Conservation (phyloP, 163 green algal species). For the Prototheca stagnorum region DNA sequence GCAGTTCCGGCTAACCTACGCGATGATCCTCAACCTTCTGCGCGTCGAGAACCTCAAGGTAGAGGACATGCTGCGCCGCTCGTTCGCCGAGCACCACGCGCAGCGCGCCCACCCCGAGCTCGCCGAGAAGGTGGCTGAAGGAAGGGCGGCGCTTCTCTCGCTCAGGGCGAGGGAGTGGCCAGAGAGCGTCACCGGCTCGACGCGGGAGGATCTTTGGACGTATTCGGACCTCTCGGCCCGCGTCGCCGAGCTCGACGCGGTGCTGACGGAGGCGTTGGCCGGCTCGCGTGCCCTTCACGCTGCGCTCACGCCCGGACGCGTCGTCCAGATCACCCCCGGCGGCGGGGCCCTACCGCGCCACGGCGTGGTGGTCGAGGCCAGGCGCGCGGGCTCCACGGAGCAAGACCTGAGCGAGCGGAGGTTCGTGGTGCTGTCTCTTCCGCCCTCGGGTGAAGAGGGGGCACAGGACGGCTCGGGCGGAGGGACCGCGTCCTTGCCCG, state of each 20-base stretch:
- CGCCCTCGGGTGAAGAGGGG: too few species aligned
- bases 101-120: slow-evolving; percentile 55
- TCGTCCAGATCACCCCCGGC: slow-evolving; percentile 38
- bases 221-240: slow-evolving; percentile 33
- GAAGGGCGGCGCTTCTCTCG: slow-evolving; percentile 12
- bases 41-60: slow-evolving; percentile 84
- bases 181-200: slow-evolving; percentile 6
- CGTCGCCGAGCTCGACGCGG: slow-evolving; percentile 29
- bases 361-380: slow-evolving; percentile 32
- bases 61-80: slow-evolving; percentile 90
- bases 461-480: too few species aligned
- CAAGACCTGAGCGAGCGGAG: too few species aligned
- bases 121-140: slow-evolving; percentile 18
- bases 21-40: slow-evolving; percentile 88
- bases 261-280: slow-evolving; percentile 31
- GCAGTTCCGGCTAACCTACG: slow-evolving; percentile 84
- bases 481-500: too few species aligned
- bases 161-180: slow-evolving; percentile 14
- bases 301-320: slow-evolving; percentile 37
- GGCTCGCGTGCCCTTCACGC: slow-evolving; percentile 24
- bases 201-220: slow-evolving; percentile 31
- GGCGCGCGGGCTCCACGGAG: too few species aligned
- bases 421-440: too few species aligned
- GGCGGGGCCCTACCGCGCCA: slow-evolving; percentile 44
- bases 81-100: slow-evolving; percentile 86